Percentiles rank a stretch among this genome's conserved stretches.
Conservation (phyloP, 2,329 filamentous ascomycete species). For the Hyphodiscus sp. region DNA sequence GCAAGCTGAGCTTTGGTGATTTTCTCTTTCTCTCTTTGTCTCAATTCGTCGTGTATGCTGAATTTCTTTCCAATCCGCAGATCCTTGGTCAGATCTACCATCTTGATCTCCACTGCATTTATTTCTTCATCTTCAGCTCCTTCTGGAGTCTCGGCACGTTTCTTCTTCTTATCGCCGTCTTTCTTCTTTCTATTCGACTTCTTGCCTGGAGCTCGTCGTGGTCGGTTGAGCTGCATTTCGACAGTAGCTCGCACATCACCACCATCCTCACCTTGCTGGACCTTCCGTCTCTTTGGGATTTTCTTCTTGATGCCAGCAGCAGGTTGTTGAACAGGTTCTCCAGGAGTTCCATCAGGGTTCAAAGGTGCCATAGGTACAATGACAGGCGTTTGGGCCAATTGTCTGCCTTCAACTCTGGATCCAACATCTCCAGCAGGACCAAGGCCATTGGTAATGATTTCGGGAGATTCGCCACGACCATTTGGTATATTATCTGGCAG, state of each 20-base stretch:
- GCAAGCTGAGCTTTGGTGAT: constrained; percentile 27
- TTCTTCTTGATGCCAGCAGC: constrained; percentile 15
- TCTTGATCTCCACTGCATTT: constrained; percentile 60
- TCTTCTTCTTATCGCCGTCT: constrained; percentile 24
- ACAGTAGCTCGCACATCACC: constrained; percentile 20
- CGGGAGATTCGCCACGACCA: not conserved
- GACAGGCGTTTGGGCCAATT: constrained; percentile 12
- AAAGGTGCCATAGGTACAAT: constrained; percentile 20
- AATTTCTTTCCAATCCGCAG: constrained; percentile 68
- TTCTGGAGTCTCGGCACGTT: constrained; percentile 46
- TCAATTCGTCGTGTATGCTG: constrained; percentile 65
- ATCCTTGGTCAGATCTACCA: constrained; percentile 67
- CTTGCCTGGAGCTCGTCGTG: constrained; percentile 11
- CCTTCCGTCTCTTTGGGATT: constrained; percentile 13
- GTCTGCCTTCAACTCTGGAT: constrained; percentile 1
- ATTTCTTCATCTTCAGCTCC: constrained; percentile 57
- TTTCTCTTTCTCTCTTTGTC: constrained; percentile 53
- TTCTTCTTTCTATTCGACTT: constrained; percentile 28
- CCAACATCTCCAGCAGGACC: constrained; percentile 1
- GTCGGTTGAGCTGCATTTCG: constrained; percentile 19
- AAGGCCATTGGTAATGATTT: not conserved
- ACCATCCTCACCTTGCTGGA: constrained; percentile 15
- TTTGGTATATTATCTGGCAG: not conserved
- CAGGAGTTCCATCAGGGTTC: constrained; percentile 25
- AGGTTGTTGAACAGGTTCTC: constrained; percentile 12